Conservation (phyloP, 768 basidiomycete genomes). For the Boletus sp. region DNA sequence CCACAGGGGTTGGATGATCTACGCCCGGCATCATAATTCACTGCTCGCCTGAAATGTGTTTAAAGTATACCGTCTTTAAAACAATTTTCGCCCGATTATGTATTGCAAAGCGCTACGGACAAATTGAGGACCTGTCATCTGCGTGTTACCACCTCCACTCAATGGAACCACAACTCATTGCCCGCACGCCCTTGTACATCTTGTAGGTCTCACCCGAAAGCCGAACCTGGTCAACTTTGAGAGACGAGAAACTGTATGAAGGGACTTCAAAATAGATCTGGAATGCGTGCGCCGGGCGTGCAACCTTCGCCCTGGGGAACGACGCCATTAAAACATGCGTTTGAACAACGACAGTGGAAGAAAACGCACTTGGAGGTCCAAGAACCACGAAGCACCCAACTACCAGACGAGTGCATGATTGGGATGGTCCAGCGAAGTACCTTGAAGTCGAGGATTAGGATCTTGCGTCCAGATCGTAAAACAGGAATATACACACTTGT, state of each 20-base stretch:
- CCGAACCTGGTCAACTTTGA: constrained; percentile 85
- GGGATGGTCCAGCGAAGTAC: constrained; percentile 78
- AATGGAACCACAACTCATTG: constrained; percentile 36
- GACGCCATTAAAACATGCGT: not conserved
- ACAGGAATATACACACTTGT: constrained; percentile 39
- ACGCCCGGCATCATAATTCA: constrained; percentile 17
- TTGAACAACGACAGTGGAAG: not conserved
- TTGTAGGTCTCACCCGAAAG: constrained; percentile 80
- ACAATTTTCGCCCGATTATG: not conserved
- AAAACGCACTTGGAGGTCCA: constrained; percentile 61
- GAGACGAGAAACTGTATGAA: constrained; percentile 66
- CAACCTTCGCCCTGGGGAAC: constrained; percentile 35
- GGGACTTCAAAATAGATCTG: constrained; percentile 70
- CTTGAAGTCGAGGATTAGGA: constrained; percentile 34
- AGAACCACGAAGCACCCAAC: constrained; percentile 72
- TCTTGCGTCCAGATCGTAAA: not conserved
- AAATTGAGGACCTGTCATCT: not conserved
- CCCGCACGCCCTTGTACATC: constrained; percentile 87
- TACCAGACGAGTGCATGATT: constrained; percentile 60
- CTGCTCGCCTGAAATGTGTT: constrained; percentile 18
- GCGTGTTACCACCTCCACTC: constrained; percentile 33
- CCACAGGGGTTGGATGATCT: constrained; percentile 1
- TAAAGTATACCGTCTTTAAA: constrained; percentile 13
- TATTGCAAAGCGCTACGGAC: not conserved
- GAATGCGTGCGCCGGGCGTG: constrained; percentile 73